These are phyloP conservation scores for Leccinum truebloodii DNA, from an alignment of 768 basidiomycete species.

Conservation along the genomic window DNA sequence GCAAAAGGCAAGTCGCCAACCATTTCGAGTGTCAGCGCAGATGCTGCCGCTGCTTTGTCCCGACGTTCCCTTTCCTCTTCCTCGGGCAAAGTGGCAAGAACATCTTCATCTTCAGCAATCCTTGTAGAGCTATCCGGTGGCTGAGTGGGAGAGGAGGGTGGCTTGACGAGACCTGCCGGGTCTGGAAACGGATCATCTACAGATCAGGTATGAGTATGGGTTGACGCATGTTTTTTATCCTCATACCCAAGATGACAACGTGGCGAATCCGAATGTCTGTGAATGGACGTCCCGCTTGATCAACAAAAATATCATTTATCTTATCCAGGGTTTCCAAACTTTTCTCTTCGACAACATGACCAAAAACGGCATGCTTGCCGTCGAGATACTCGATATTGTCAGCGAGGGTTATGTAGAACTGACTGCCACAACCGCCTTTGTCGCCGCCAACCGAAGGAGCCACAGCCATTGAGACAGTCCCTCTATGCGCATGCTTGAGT, in stretches of 20 bases:
- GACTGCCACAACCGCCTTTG: constrained; percentile 84
- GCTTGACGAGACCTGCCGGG: constrained; percentile 70
- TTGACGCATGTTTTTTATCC: background rate
- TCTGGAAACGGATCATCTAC: constrained; percentile 95
- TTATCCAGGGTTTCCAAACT: constrained; percentile 86
- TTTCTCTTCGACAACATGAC: constrained; percentile 83
- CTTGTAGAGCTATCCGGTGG: constrained; percentile 87
- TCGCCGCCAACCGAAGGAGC: constrained; percentile 74
- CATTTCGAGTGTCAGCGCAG: constrained; percentile 97
- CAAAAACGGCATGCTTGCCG: constrained; percentile 92
- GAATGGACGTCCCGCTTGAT: constrained; percentile 85
- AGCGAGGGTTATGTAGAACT: constrained; percentile 94
- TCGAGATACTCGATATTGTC: constrained; percentile 95
- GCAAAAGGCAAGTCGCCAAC: constrained; percentile 98
- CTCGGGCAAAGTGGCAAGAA: constrained; percentile 75
- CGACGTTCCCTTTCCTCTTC: constrained; percentile 83
- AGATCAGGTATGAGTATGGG: constrained; percentile 4
- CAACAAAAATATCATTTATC: constrained; percentile 88
- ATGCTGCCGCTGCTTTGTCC: constrained; percentile 87
- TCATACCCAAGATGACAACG: constrained; percentile 87
- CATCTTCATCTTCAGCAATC: constrained; percentile 95
- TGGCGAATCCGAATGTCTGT: constrained; percentile 95
- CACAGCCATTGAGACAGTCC: constrained; percentile 97
- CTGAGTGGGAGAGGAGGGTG: constrained; percentile 73
- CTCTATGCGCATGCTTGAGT: constrained; percentile 81